phyloP scores from a whole-genome alignment of 139 green algal genomes.

The Chlorella sp. region DNA sequence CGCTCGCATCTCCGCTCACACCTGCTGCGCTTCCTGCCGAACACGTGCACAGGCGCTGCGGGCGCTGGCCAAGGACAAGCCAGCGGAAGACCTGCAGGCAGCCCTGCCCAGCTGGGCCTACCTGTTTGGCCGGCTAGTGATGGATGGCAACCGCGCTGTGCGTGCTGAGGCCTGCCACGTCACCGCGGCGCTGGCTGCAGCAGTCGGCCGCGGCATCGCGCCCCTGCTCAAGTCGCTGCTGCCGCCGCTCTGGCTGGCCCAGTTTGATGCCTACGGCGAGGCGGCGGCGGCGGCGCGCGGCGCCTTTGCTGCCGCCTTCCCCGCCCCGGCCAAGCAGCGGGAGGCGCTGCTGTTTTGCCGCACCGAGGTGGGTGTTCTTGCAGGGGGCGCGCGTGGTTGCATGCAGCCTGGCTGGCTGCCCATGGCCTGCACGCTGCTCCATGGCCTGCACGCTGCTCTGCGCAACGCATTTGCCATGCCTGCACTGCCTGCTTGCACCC shows the following conservation, averaged over 20 bases:
- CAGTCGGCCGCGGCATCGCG: conserved; percentile 54
- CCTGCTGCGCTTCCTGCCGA: neutral
- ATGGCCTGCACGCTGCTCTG: too few relatives aligned
- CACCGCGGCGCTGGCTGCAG: conserved; percentile 53
- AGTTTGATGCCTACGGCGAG: conserved; percentile 75
- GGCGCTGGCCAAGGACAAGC: conserved; percentile 44
- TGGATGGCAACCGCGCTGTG: conserved; percentile 77
- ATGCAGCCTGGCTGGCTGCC: too few relatives aligned
- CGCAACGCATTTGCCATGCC: too few relatives aligned
- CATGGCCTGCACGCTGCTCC: too few relatives aligned
- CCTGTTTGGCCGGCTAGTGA: conserved; percentile 69
- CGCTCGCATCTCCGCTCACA: neutral
- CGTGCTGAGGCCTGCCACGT: conserved; percentile 60
- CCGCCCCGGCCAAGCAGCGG: conserved; percentile 47
- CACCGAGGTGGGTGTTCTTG: too few relatives aligned
- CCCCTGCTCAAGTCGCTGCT: conserved; percentile 59
- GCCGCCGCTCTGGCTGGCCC: conserved; percentile 72
- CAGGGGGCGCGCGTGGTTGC: too few relatives aligned
- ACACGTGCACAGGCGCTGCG: conserved; percentile 51
- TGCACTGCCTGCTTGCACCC: neutral
- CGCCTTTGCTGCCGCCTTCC: conserved; percentile 66
- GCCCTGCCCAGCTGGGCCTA: conserved; percentile 77
- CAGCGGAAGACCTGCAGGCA: conserved; percentile 37
- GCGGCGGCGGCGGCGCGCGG: conserved; percentile 58
- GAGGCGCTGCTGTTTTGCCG: conserved; percentile 69